Percentiles rank a stretch among this genome's conserved stretches.
Evolutionary conservation across 257 asterid species (phyloP).

Genomic region (Gentiana macrophylla): DNA sequence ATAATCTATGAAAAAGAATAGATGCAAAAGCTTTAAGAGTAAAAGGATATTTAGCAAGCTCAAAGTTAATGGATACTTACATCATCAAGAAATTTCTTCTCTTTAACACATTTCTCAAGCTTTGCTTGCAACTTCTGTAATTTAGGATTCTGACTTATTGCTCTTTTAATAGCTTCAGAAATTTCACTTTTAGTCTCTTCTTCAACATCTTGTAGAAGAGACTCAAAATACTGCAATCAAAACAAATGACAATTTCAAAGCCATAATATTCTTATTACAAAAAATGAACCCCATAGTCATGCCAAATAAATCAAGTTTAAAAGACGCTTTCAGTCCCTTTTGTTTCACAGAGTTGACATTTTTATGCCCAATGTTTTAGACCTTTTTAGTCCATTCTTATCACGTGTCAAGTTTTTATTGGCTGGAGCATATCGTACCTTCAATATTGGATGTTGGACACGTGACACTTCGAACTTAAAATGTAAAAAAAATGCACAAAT

Average conservation of each 20-base stretch:
- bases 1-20: neutral
- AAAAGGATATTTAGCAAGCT: neutral
- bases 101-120: slow-evolving; percentile 51
- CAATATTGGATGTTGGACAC: too few relatives aligned
- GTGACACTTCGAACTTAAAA: too few relatives aligned
- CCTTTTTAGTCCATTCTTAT: too few relatives aligned
- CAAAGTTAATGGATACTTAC: slow-evolving; percentile 26
- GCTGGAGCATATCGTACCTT: too few relatives aligned
- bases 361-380: too few relatives aligned
- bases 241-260: slow-evolving; percentile 18
- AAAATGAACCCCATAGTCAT: neutral
- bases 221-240: slow-evolving; percentile 70
- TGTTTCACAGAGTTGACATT: too few relatives aligned
- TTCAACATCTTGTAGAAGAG: slow-evolving; percentile 62
- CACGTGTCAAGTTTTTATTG: too few relatives aligned
- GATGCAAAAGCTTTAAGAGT: neutral
- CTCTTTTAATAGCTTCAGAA: slow-evolving; percentile 58
- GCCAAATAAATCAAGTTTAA: too few relatives aligned
- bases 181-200: slow-evolving; percentile 59
- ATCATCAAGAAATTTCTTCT: slow-evolving; percentile 70
- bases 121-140: slow-evolving; percentile 62
- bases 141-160: slow-evolving; percentile 59
- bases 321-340: too few relatives aligned
- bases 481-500: too few relatives aligned
- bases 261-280: slow-evolving; percentile 13